Evolutionary conservation across 106 monocot species (phyloP).

Genomic region (Dioscorea dumetorum): DNA sequence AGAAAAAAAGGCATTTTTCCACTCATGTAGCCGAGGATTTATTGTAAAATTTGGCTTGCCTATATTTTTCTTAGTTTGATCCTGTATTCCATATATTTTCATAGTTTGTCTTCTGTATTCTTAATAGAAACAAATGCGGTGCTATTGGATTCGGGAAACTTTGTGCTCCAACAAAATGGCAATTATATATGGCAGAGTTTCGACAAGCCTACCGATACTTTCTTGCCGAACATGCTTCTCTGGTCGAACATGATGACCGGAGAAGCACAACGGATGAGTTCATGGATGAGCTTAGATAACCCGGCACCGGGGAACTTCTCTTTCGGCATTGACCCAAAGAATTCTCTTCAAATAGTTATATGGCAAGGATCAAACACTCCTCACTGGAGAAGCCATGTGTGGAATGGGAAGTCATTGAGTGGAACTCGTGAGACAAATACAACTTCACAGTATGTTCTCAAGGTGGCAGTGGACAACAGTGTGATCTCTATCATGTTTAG

Average conservation of each 20-base stretch:
- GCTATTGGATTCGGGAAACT: conserved; percentile 16
- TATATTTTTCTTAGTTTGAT: no score
- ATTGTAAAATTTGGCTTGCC: no score
- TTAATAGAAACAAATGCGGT: not conserved
- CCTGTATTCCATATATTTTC: no score
- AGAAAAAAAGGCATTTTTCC: no score
- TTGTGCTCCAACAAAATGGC: conserved; percentile 11
- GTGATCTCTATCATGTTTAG: not conserved
- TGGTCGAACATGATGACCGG: not conserved
- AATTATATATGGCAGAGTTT: conserved; percentile 19
- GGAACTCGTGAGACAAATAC: not conserved
- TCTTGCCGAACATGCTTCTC: conserved; percentile 12
- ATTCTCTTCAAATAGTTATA: conserved; percentile 9
- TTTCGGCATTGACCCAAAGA: not conserved
- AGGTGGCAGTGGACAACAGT: not conserved
- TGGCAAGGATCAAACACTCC: not conserved
- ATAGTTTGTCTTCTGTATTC: no score
- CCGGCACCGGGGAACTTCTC: conserved; percentile 28
- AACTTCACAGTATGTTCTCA: not conserved
- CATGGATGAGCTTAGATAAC: conserved; percentile 16
- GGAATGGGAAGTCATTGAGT: not conserved
- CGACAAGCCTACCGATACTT: conserved; percentile 12
- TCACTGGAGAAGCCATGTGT: conserved; percentile 6
- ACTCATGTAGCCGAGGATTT: no score
- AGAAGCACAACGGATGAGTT: not conserved